phyloP scores from a whole-genome alignment of 257 asterid genomes.

The Linaria vulgaris region DNA sequence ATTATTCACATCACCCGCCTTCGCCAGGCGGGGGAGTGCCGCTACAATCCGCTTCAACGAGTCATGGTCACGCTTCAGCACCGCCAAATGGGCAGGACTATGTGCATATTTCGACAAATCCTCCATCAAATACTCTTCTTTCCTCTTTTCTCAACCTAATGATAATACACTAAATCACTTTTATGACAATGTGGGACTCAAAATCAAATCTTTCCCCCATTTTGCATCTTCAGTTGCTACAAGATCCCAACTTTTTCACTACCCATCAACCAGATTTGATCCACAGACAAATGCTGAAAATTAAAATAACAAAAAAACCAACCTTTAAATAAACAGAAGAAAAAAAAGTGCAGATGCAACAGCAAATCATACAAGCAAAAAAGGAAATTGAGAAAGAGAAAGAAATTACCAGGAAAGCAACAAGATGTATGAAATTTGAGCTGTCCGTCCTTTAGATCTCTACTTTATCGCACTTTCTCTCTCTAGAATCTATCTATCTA shows the following conservation, averaged over 20 bases:
- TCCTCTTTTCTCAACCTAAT: conserved; percentile 28
- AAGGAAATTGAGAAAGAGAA: not conserved
- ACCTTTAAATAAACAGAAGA: too few relatives aligned
- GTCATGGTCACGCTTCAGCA: conserved; percentile 60
- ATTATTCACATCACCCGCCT: conserved; percentile 85
- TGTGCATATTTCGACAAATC: conserved; percentile 77
- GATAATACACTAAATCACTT: conserved; percentile 30
- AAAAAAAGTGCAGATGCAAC: not conserved
- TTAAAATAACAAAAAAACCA: too few relatives aligned
- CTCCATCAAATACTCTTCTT: conserved; percentile 52
- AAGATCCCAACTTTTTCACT: too few relatives aligned
- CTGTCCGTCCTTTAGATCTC: not conserved
- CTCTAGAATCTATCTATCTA: not conserved
- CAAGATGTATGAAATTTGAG: conserved; percentile 10
- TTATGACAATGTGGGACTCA: conserved; percentile 20
- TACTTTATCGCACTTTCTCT: not conserved
- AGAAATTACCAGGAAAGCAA: conserved; percentile 1
- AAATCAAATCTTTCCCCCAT: conserved; percentile 26
- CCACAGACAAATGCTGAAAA: conserved; percentile 17
- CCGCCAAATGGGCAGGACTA: conserved; percentile 91
- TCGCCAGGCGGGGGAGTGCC: conserved; percentile 73
- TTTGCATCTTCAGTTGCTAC: conserved; percentile 18
- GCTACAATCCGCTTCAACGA: conserved; percentile 62
- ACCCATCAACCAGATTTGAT: not conserved
- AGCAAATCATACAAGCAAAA: not conserved